These are phyloP conservation scores for Tetrapisispora fleetii DNA, from an alignment of 805 yeast species.

Conservation along the genomic window DNA sequence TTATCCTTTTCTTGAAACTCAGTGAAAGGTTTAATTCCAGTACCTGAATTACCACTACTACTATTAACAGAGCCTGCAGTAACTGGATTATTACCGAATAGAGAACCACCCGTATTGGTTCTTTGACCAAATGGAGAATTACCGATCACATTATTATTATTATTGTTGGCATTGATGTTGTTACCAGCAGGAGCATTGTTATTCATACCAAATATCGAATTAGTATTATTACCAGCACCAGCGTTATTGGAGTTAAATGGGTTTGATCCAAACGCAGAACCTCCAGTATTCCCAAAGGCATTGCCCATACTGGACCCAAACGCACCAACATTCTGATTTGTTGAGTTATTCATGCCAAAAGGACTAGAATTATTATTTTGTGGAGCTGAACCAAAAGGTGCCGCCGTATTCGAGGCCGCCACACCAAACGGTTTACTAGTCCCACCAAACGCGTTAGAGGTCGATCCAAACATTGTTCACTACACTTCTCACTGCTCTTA, in stretches of 20 bases:
- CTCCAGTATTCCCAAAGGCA: not conserved
- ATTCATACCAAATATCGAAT: slow-evolving; percentile 32
- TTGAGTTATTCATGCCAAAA: slow-evolving; percentile 2
- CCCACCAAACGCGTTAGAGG: slow-evolving; percentile 15
- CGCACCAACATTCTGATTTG: slow-evolving; percentile 10
- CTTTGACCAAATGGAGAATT: slow-evolving; percentile 3
- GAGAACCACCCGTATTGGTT: not conserved
- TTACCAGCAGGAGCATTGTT: slow-evolving; percentile 19
- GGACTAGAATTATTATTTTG: slow-evolving; percentile 13
- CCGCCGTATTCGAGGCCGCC: slow-evolving; percentile 8
- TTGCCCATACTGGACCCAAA: not conserved
- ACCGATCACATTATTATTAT: slow-evolving; percentile 11
- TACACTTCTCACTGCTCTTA: not conserved
- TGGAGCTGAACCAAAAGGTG: slow-evolving; percentile 17
- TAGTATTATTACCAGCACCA: slow-evolving; percentile 4
- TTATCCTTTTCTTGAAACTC: slow-evolving; percentile 65
- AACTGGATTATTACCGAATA: slow-evolving; percentile 19
- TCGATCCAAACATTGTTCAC: slow-evolving; percentile 13
- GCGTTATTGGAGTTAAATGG: slow-evolving; percentile 7
- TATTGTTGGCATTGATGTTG: not conserved
- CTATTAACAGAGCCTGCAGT: slow-evolving; percentile 1
- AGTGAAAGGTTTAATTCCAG: slow-evolving; percentile 60
- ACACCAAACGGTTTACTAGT: slow-evolving; percentile 15
- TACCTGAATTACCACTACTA: slow-evolving; percentile 36
- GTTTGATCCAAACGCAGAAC: slow-evolving; percentile 32